Conservation (phyloP, 139 green algal species). For the Closterium sp. region DNA sequence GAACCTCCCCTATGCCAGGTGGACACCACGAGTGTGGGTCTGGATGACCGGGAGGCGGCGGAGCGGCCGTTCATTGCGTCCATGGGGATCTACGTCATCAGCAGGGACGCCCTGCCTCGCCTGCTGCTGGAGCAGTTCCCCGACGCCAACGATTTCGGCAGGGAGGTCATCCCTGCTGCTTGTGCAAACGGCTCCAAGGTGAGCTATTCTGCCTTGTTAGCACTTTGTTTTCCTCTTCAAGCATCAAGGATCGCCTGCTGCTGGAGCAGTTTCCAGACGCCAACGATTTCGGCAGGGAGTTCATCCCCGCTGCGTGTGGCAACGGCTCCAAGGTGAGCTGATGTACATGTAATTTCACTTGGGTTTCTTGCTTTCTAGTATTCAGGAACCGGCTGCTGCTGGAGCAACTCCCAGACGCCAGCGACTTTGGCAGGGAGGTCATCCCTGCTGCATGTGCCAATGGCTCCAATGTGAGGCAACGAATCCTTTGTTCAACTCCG, state of each 20-base stretch:
- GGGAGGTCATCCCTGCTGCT: conserved; percentile 80
- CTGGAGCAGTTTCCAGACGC: conserved; percentile 63
- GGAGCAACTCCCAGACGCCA: conserved; percentile 65
- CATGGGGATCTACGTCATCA: conserved; percentile 96
- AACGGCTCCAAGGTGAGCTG: conserved; percentile 67
- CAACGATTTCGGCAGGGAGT: conserved; percentile 82
- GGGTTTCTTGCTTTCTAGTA: too few relatives aligned
- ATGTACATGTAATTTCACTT: too few relatives aligned
- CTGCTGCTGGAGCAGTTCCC: conserved; percentile 65
- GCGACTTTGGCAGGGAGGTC: conserved; percentile 84
- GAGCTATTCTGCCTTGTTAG: too few relatives aligned
- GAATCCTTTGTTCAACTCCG: too few relatives aligned
- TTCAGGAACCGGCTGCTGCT: conserved; percentile 62
- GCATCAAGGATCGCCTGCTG: conserved; percentile 64
- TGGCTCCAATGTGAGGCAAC: conserved; percentile 63
- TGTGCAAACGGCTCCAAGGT: conserved; percentile 73
- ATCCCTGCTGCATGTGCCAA: conserved; percentile 77
- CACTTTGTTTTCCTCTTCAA: too few relatives aligned
- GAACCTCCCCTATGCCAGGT: too few relatives aligned
- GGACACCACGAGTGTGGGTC: conserved; percentile 93
- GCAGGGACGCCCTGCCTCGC: conserved; percentile 62
- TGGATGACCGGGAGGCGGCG: conserved; percentile 73
- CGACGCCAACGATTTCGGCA: conserved; percentile 79
- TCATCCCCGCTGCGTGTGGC: conserved; percentile 78
- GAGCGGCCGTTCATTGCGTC: conserved; percentile 96